Evolutionary conservation across 2,329 filamentous ascomycete species (phyloP), one percentile per base, ranked within the genome.

Genomic region (Rhytidhysteron rufulum): DNA sequence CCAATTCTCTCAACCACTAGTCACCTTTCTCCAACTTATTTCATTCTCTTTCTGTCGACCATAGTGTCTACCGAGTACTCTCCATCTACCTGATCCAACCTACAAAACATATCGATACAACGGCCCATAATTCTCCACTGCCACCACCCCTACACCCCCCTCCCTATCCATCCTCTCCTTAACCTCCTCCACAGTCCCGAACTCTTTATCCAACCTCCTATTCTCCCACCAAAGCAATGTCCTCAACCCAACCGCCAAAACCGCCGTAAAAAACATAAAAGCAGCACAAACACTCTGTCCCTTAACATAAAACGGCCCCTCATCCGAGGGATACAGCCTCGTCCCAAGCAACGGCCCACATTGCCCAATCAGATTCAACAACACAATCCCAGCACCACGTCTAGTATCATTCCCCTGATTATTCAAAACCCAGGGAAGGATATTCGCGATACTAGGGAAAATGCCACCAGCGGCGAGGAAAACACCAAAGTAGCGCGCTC

Each of bases 341-440:
- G 62, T 65, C 2, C 63, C 62, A 2, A 66, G 51, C 13, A 66
- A 33, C 5, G 63, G 62, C 6, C 62, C 62, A 35, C 60, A 65
- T 42, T 72, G 85, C 0, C 83, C 84, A 31, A 87, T 69, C 49
- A 84, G 65, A 53, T 85, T 85, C 34, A 82, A 66, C n/a, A 86
- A 72, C 7, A 82, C 78, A 37, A 87, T 82, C 4, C 75, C 75
- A 2, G 77, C 76, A 4, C 83, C 84, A 2, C 83, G 75, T 34
- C 83, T 80, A 2, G 81, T 83, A 54, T 85, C 82, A 27, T 71
- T 79, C 11, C 82, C 82, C 60, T 86, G 82, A 57, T 86, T 86
- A 57, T 86, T 76, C 2, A 83, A 62, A 2, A 85, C 82, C 60
- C 84, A 85, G 0, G 84, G 83, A 25, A 88, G 75, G 7, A 85